Evolutionary conservation across 441 rosid species (phyloP).

Genomic region (Pelargonium fulgidum): DNA sequence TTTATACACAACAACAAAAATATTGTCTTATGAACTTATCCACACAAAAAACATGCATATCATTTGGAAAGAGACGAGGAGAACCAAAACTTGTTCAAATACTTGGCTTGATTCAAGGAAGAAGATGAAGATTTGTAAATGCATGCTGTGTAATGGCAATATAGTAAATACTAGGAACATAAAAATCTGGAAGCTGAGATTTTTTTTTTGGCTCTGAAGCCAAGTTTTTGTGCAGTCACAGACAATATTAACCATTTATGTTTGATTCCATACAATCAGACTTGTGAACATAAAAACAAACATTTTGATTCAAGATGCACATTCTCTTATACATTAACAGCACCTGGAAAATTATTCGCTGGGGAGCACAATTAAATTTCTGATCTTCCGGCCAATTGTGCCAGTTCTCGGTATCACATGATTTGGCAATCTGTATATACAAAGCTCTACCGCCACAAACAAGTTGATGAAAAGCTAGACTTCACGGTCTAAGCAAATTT

Average conservation of each 20-base stretch:
- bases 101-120: constrained; percentile 44
- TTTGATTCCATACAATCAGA: too few relatives aligned
- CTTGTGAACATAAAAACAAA: too few relatives aligned
- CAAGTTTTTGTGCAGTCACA: too few relatives aligned
- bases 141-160: not conserved
- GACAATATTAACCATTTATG: too few relatives aligned
- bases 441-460: not conserved
- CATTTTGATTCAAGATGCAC: too few relatives aligned
- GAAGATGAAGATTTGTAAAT: not conserved
- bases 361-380: not conserved
- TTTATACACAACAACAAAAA: too few relatives aligned
- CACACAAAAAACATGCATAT: too few relatives aligned
- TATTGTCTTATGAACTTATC: too few relatives aligned
- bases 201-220: too few relatives aligned
- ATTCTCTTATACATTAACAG: too few relatives aligned
- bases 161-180: constrained; percentile 22
- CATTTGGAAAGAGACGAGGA: constrained; percentile 71
- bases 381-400: not conserved
- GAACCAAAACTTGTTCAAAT: constrained; percentile 51
- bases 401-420: not conserved
- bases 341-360: too few relatives aligned
- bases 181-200: too few relatives aligned
- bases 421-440: not conserved
- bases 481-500: not conserved
- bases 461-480: not conserved